Conservation (phyloP, 805 yeast species). For the Saccharomycopsis fermentans region DNA sequence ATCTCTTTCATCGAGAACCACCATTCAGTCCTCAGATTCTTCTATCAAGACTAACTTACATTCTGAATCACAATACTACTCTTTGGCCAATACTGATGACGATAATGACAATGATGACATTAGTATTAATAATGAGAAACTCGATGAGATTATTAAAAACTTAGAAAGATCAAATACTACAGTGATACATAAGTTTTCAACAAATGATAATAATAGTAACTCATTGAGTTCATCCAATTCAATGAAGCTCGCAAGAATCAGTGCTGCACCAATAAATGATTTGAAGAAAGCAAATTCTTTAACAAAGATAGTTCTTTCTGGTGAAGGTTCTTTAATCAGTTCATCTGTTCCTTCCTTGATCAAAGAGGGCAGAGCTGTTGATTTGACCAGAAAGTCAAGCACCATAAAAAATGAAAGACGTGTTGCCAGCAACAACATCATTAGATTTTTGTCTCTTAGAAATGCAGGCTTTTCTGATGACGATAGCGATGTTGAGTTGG, state of each 20-base stretch:
- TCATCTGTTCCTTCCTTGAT: not conserved
- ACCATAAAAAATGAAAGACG: not conserved
- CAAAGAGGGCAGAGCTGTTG: not conserved
- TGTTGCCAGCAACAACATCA: not conserved
- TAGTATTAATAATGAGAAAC: not conserved
- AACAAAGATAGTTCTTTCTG: not conserved
- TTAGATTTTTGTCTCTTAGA: not conserved
- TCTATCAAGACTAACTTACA: constrained; percentile 10
- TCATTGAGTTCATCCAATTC: not conserved
- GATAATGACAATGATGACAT: not conserved
- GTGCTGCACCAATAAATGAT: not conserved
- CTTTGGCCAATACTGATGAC: constrained; percentile 7
- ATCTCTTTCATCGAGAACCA: constrained; percentile 12
- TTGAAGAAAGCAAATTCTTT: not conserved
- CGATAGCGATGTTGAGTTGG: not conserved
- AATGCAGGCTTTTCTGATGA: not conserved
- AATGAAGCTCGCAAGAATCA: not conserved
- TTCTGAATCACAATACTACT: constrained; percentile 11
- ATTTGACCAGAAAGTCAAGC: not conserved
- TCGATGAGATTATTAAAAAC: not conserved
- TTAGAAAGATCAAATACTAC: not conserved
- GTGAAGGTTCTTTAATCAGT: not conserved
- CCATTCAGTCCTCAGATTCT: constrained; percentile 9
- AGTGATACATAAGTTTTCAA: not conserved
- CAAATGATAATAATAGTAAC: not conserved